Evolutionary conservation across 345 rosid species (phyloP).

Genomic region (Cardamine resedifolia): DNA sequence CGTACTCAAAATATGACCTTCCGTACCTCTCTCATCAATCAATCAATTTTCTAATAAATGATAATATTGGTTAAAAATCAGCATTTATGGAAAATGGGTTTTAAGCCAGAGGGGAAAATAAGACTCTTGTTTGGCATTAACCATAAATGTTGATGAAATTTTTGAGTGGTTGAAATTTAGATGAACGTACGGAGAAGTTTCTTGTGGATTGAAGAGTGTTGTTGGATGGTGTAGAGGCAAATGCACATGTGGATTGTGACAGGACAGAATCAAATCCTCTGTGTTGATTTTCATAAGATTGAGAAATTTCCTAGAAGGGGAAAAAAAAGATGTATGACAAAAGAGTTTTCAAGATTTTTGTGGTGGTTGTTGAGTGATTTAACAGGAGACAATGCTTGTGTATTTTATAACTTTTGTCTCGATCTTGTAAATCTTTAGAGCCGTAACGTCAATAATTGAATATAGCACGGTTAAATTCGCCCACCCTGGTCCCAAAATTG

Average conservation of each 20-base stretch:
- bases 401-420: background rate
- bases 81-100: slow-evolving; percentile 24
- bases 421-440: background rate
- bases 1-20: slow-evolving; percentile 40
- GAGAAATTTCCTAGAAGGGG: slow-evolving; percentile 31
- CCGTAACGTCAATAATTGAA: background rate
- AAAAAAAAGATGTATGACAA: background rate
- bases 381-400: background rate
- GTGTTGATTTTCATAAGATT: background rate
- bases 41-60: background rate
- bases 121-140: slow-evolving; percentile 2
- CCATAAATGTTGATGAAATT: background rate
- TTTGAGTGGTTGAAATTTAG: slow-evolving; percentile 17
- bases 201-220: slow-evolving; percentile 33
- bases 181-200: slow-evolving; percentile 38
- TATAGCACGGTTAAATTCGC: too few species aligned
- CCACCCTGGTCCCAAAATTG: too few species aligned
- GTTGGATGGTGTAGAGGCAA: slow-evolving; percentile 44
- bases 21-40: slow-evolving; percentile 40
- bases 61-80: background rate
- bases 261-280: slow-evolving; percentile 31
- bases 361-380: slow-evolving; percentile 18
- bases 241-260: slow-evolving; percentile 38
- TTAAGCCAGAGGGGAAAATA: slow-evolving; percentile 23
- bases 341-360: background rate